phyloP scores from a whole-genome alignment of 139 green algal species.

The Ettlia oleoabundans region DNA sequence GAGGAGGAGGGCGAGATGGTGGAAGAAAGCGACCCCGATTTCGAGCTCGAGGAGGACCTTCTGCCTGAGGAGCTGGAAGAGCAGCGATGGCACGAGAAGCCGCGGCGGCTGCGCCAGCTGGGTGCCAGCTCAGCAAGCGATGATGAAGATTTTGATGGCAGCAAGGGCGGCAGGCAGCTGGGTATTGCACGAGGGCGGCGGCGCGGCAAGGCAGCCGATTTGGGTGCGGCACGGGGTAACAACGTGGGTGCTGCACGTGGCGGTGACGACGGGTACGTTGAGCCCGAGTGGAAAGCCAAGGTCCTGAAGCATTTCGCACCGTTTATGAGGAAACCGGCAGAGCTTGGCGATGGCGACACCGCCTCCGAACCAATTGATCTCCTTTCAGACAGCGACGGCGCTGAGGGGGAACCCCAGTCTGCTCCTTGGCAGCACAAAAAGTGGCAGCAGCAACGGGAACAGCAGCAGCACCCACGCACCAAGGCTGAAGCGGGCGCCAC shows the following conservation, averaged over 20 bases:
- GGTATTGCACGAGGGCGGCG: neutral
- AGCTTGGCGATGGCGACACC: too few relatives aligned
- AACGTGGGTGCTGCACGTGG: too few relatives aligned
- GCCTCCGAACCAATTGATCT: neutral
- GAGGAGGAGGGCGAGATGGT: neutral
- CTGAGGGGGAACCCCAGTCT: neutral
- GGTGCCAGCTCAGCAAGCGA: too few relatives aligned
- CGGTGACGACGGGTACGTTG: too few relatives aligned
- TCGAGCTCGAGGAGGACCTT: neutral
- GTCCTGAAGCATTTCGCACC: too few relatives aligned
- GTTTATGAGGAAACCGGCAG: too few relatives aligned
- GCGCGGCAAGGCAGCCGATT: neutral
- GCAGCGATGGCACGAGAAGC: neutral
- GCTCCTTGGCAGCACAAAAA: neutral
- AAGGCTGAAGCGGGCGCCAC: neutral
- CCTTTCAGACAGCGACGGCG: too few relatives aligned
- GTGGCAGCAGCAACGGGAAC: neutral
- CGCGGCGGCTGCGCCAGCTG: neutral
- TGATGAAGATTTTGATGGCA: too few relatives aligned
- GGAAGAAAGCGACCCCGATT: conserved; percentile 11
- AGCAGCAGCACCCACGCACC: neutral
- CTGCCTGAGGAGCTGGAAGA: neutral
- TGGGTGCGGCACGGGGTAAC: too few relatives aligned
- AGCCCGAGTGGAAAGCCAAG: too few relatives aligned
- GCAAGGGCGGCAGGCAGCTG: neutral